Conservation (phyloP, 805 yeast genomes). For the Wilhelminamyces savonicus region DNA sequence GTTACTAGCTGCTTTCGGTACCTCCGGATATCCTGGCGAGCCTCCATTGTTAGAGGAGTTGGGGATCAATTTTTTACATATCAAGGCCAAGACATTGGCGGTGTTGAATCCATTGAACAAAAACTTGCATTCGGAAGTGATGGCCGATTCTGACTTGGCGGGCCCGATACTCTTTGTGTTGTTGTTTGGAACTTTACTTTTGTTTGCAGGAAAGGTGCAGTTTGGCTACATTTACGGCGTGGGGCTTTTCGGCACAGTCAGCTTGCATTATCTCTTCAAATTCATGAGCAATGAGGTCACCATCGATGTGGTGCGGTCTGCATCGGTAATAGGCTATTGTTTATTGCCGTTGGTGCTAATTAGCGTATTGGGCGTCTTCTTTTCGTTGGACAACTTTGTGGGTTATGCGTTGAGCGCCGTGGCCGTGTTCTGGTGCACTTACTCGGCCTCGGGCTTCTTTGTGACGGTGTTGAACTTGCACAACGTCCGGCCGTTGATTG, state of each 20-base stretch:
- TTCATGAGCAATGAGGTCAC: conserved; percentile 68
- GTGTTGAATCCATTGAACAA: conserved; percentile 73
- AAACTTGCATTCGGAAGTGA: conserved; percentile 58
- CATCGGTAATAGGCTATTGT: conserved; percentile 92
- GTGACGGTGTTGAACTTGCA: conserved; percentile 76
- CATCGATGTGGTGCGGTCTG: conserved; percentile 63
- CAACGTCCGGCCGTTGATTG: conserved; percentile 84
- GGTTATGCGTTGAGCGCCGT: conserved; percentile 68
- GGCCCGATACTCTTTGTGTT: conserved; percentile 91
- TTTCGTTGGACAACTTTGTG: conserved; percentile 60
- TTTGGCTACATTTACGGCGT: conserved; percentile 97
- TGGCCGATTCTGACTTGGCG: conserved; percentile 88
- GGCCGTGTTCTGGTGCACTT: conserved; percentile 85
- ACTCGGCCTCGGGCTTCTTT: conserved; percentile 88
- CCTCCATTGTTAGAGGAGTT: conserved; percentile 88
- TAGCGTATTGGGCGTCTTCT: conserved; percentile 62
- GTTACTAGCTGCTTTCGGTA: conserved; percentile 83
- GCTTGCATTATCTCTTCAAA: conserved; percentile 79
- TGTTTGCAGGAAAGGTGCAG: conserved; percentile 89
- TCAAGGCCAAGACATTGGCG: conserved; percentile 74
- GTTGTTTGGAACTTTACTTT: conserved; percentile 73
- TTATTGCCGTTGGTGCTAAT: conserved; percentile 79
- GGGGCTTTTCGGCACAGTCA: conserved; percentile 82
- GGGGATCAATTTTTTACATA: conserved; percentile 88
- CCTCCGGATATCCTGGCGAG: conserved; percentile 92